Base-by-base conservation (phyloP, 1,139 yeast species). In the Hemisphaericaspora lyxosophila region DNA sequence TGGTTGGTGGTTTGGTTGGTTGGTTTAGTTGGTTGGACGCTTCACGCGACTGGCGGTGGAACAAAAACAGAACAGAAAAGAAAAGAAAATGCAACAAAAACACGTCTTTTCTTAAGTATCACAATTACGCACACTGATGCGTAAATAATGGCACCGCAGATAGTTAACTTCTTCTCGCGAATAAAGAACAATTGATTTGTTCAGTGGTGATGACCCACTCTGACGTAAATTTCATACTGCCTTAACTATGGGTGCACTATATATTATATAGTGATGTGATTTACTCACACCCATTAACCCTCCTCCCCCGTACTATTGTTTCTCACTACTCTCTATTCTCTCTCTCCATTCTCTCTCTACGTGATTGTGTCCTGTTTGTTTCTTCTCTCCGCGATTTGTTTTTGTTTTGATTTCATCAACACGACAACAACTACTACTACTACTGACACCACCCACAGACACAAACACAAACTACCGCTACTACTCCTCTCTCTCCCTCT, bases 121-220 rank as follows among this genome's bases (percentile, higher is more conserved):
- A 16, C 20, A 37, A 26, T 30, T 46, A 38, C 49, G 36, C 46
- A 32, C 12, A 6, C 5, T 2, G 6, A 13, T 38, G 48, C 15
- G 45, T 42, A 46, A 27, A 34, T 25, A 30, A 17, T 33, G 43
- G 46, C 41, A 39, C 36, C 15, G 38, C 31, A 40, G 36, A 31
- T 31, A 33, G 29, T 6, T 20, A 26, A 31, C 42, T 37, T 37
- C 33, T 40, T 31, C 4, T 16, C 12, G 13, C 12, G 16, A 28
- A 6, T n/a, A 17, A 17, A 18, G 11, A 17, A 17, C 9, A 12
- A 28, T 17, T 4, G 18, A 16, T 6, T 6, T 5, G 23, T 18
- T 28, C 11, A n/a, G n/a, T 6, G 13, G 3, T 4, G 13, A 6
- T 24, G n/a, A n/a, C n/a, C n/a, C n/a, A n/a, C n/a, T n/a, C 12